Base-by-base conservation (phyloP, 495 filamentous ascomycete genomes). In the Venustampulla echinocandica region DNA sequence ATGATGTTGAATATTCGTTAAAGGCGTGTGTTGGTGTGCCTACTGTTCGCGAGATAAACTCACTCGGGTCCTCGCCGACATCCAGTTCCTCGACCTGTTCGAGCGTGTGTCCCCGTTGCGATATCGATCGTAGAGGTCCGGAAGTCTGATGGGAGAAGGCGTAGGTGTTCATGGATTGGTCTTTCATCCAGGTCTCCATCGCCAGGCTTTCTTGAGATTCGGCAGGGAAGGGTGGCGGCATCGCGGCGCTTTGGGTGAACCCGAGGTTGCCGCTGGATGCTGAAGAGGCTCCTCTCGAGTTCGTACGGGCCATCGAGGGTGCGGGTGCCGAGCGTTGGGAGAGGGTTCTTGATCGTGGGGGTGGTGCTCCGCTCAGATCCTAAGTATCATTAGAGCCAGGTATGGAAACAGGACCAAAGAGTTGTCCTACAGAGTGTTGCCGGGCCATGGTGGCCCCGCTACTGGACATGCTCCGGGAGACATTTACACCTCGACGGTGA, bases 51-150 rank as follows among this genome's bases (percentile, higher is more conserved):
- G 28, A 10, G 6, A 60, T 6, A 44, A 33, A 60, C 10, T 54
- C 54, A 20, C n/a, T 22, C 2, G 48, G 47, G 33, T 53, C 41
- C 4, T 49, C 46, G 1, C 46, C 2, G 11, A 41, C 44, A 17
- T 36, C 48, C 6, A 52, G 13, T 33, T 59, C 56, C n/a, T 34
- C 46, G 11, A 57, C 54, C 36, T 55, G 57, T 17, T 52, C 44
- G 4, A 60, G 57, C 37, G 47, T 50, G 40, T 56, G 56, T n/a
- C n/a, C n/a, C 46, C 56, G 55, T 57, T 69, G 65, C 37, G 54
- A 60, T 48, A 51, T 47, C 37, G 64, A 64, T 42, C 47, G 59
- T 34, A 61, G 61, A 28, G 62, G 47, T 23, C 59, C 51, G 25
- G 51, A 54, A 48, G 62, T 27, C 30, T 65, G 60, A 42, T 52